Conservation (phyloP, 768 basidiomycete species). For the Amanita polypyramis region DNA sequence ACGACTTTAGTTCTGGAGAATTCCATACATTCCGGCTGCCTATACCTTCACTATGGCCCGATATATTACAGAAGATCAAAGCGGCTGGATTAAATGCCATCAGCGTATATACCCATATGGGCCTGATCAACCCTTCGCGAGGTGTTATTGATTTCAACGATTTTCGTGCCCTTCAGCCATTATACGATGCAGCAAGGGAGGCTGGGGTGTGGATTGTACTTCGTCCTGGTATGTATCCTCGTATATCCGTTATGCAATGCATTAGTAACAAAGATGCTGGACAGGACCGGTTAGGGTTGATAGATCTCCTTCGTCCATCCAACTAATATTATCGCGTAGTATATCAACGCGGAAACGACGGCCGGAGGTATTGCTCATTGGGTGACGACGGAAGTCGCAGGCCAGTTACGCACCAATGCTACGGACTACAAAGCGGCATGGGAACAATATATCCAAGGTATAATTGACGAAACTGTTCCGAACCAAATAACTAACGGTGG, state of each 20-base stretch:
- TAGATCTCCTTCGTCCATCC: neutral
- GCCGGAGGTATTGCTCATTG: slow-evolving; percentile 67
- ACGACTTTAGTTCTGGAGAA: slow-evolving; percentile 56
- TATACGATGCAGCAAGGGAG: slow-evolving; percentile 64
- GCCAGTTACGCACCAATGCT: slow-evolving; percentile 62
- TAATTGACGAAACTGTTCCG: slow-evolving; percentile 47
- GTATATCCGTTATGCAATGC: slow-evolving; percentile 6
- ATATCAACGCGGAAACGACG: slow-evolving; percentile 76
- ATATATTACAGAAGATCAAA: slow-evolving; percentile 73
- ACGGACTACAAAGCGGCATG: slow-evolving; percentile 63
- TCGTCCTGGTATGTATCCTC: slow-evolving; percentile 47
- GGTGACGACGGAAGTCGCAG: slow-evolving; percentile 59
- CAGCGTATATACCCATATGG: slow-evolving; percentile 79
- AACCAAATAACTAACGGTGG: slow-evolving; percentile 67
- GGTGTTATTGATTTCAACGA: slow-evolving; percentile 65
- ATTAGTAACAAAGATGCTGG: neutral
- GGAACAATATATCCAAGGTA: slow-evolving; percentile 58
- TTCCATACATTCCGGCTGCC: slow-evolving; percentile 79
- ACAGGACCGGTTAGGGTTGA: slow-evolving; percentile 4
- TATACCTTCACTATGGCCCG: slow-evolving; percentile 71
- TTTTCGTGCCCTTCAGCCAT: slow-evolving; percentile 56
- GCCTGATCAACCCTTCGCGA: slow-evolving; percentile 60
- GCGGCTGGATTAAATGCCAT: slow-evolving; percentile 73
- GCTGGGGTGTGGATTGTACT: slow-evolving; percentile 74
- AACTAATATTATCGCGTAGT: slow-evolving; percentile 19